Evolutionary conservation across 805 yeast genomes (phyloP).

Genomic region (Priceomyces melissophilus): DNA sequence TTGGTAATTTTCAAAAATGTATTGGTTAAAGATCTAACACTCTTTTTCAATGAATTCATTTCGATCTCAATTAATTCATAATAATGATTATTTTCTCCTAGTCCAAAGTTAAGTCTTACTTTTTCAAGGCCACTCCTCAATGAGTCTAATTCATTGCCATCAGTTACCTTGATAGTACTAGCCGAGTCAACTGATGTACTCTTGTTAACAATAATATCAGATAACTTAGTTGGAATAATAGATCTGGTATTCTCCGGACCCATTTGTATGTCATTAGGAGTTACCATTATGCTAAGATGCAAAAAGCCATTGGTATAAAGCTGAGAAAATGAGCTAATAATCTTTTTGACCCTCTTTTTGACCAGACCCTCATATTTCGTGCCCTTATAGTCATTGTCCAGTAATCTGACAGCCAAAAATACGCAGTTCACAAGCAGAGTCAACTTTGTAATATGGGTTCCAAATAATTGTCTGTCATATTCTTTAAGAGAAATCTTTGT

Average conservation of each 20-base stretch:
- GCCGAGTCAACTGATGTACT: constrained; percentile 1
- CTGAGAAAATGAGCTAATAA: constrained; percentile 56
- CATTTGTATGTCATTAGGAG: constrained; percentile 21
- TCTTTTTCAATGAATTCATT: constrained; percentile 31
- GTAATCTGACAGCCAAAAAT: constrained; percentile 54
- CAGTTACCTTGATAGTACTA: constrained; percentile 11
- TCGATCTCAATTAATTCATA: constrained; percentile 39
- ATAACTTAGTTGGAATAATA: constrained; percentile 5
- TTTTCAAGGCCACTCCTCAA: neutral
- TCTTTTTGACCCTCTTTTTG: constrained; percentile 47
- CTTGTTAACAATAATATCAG: neutral
- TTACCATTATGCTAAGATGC: constrained; percentile 47
- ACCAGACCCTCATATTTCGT: constrained; percentile 47
- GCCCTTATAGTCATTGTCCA: constrained; percentile 47
- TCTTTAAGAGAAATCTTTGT: constrained; percentile 50
- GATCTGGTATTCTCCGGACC: constrained; percentile 19
- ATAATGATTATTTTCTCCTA: constrained; percentile 19
- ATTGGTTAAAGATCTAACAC: constrained; percentile 25
- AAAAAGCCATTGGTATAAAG: constrained; percentile 62
- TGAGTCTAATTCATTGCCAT: constrained; percentile 7
- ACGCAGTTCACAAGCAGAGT: constrained; percentile 51
- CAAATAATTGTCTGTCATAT: constrained; percentile 49
- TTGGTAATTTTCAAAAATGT: constrained; percentile 29
- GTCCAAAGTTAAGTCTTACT: constrained; percentile 4
- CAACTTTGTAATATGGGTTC: constrained; percentile 50